Percentiles rank a stretch among this genome's conserved stretches.
Evolutionary conservation across 306 rosid genomes (phyloP).

Genomic region (Comarum palustre): DNA sequence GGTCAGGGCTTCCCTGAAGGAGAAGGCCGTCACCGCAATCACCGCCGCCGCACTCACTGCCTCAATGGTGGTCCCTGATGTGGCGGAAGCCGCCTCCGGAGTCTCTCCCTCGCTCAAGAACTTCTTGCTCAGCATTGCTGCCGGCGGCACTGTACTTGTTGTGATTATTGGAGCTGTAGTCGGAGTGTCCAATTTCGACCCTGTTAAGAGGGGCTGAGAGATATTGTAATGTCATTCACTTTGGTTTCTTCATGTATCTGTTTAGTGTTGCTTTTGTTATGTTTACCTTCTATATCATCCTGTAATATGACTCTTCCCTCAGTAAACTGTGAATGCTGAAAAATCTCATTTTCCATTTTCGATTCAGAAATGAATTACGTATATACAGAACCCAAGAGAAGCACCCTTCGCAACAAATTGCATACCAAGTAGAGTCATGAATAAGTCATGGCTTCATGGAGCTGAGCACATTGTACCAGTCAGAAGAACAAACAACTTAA

Average conservation of each 20-base stretch:
- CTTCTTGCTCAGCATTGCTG: conserved; percentile 89
- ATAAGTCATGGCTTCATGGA: not conserved
- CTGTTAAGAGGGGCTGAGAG: conserved; percentile 74
- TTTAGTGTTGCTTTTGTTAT: conserved; percentile 31
- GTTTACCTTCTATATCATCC: conserved; percentile 1
- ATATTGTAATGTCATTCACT: not conserved
- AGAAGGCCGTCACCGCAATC: conserved; percentile 71
- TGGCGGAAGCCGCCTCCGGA: conserved; percentile 83
- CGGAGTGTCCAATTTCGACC: conserved; percentile 88
- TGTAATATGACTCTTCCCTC: conserved; percentile 40
- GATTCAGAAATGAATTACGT: not conserved
- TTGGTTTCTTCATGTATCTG: conserved; percentile 25
- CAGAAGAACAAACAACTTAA: conserved; percentile 8
- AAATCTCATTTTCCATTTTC: conserved; percentile 8
- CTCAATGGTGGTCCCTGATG: conserved; percentile 74
- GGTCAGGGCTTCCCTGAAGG: conserved; percentile 80
- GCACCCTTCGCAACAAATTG: not conserved
- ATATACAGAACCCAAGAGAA: not conserved
- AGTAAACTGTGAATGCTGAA: conserved; percentile 32
- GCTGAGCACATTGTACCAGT: not conserved
- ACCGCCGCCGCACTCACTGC: conserved; percentile 74
- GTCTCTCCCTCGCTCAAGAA: conserved; percentile 82
- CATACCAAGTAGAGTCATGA: not conserved
- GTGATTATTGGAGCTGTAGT: conserved; percentile 69
- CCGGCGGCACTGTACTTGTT: conserved; percentile 68